Evolutionary conservation across 352 stramenopile genomes (phyloP).

Genomic region (Phytophthora quininea): DNA sequence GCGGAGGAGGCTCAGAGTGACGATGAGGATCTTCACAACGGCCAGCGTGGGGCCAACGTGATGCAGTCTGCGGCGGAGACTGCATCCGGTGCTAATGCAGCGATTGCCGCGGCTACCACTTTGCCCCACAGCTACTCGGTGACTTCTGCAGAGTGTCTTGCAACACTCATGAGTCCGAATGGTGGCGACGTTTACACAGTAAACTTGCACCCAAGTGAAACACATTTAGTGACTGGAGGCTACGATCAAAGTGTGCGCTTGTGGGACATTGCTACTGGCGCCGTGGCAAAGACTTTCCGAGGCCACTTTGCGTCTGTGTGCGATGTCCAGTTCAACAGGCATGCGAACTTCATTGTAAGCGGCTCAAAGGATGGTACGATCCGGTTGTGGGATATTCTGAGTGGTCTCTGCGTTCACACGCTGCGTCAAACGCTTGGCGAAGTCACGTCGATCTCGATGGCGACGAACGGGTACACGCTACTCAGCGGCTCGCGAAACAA

Average conservation of each 20-base stretch:
- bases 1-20: constrained; percentile 42
- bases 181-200: constrained; percentile 85
- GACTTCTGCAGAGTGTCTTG: constrained; percentile 54
- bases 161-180: constrained; percentile 57
- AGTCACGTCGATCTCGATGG: constrained; percentile 87
- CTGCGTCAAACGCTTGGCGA: constrained; percentile 85
- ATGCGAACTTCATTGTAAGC: constrained; percentile 87
- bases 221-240: constrained; percentile 84
- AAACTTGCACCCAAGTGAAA: constrained; percentile 85
- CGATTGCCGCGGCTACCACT: constrained; percentile 23
- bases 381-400: constrained; percentile 89
- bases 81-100: constrained; percentile 24
- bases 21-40: constrained; percentile 39
- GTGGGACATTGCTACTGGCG: constrained; percentile 81
- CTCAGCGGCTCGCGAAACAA: constrained; percentile 88
- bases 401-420: constrained; percentile 86
- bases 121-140: constrained; percentile 45
- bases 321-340: constrained; percentile 88
- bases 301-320: constrained; percentile 84
- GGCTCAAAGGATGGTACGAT: constrained; percentile 89
- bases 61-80: constrained; percentile 32
- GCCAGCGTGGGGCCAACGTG: constrained; percentile 36
- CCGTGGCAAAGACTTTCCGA: constrained; percentile 78
- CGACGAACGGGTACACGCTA: constrained; percentile 79
- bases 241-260: constrained; percentile 90